These are phyloP conservation scores for Scleroderma bovista DNA, from an alignment of 768 basidiomycete genomes.

Conservation along the genomic window DNA sequence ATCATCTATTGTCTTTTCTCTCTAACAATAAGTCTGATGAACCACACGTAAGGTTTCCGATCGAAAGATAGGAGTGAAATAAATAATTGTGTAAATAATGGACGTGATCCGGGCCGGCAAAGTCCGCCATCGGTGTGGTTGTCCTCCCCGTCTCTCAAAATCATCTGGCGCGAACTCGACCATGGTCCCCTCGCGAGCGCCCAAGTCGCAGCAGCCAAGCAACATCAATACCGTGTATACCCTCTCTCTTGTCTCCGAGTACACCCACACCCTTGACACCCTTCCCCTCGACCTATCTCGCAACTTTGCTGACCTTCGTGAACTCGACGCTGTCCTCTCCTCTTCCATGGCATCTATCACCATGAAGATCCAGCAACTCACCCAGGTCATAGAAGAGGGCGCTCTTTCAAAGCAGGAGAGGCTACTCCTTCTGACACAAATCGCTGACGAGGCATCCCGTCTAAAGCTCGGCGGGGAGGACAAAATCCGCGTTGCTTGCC, in stretches of 20 bases:
- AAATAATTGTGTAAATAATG: neutral
- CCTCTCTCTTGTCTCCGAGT: slow-evolving; percentile 70
- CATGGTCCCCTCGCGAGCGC: slow-evolving; percentile 35
- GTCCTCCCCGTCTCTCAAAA: neutral
- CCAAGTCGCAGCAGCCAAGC: slow-evolving; percentile 21
- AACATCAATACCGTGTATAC: slow-evolving; percentile 49
- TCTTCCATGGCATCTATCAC: slow-evolving; percentile 80
- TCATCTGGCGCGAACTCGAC: neutral
- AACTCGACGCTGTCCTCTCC: slow-evolving; percentile 97
- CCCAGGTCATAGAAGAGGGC: slow-evolving; percentile 67
- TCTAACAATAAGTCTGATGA: neutral
- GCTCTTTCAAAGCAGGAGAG: slow-evolving; percentile 59
- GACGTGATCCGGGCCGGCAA: slow-evolving; percentile 27
- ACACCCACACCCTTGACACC: slow-evolving; percentile 88
- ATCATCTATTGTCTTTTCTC: slow-evolving; percentile 11
- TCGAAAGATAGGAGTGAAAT: neutral
- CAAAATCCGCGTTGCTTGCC: slow-evolving; percentile 93
- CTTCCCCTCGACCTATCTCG: slow-evolving; percentile 92
- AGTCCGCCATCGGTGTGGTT: slow-evolving; percentile 8
- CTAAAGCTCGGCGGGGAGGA: slow-evolving; percentile 95
- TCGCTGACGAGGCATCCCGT: slow-evolving; percentile 87
- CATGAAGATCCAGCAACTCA: slow-evolving; percentile 69
- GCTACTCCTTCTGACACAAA: slow-evolving; percentile 82
- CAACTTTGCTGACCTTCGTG: slow-evolving; percentile 92
- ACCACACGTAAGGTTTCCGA: neutral